Conservation (phyloP, 2,329 filamentous ascomycete genomes). For the Ophiosphaerella korrae region DNA sequence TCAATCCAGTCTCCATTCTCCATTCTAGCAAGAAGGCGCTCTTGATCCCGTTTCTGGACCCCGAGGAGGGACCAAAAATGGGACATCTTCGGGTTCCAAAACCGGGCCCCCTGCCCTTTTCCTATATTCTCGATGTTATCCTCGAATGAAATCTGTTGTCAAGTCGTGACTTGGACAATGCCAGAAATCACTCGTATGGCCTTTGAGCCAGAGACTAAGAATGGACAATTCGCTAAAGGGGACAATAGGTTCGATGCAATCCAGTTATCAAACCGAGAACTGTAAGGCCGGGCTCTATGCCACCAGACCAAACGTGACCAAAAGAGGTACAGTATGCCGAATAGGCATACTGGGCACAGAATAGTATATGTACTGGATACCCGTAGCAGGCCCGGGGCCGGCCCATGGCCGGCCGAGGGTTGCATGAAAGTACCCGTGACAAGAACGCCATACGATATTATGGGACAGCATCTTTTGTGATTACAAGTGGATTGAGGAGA, state of each 20-base stretch:
- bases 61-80: slow-evolving; percentile 15
- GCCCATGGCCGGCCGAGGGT: too few relatives aligned
- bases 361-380: too few relatives aligned
- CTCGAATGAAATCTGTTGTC: slow-evolving; percentile 10
- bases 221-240: not conserved
- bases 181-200: slow-evolving; percentile 10
- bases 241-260: slow-evolving; percentile 1
- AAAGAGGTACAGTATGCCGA: too few relatives aligned
- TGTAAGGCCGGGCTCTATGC: too few relatives aligned
- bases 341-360: too few relatives aligned
- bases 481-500: slow-evolving; percentile 8
- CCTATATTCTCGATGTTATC: slow-evolving; percentile 13
- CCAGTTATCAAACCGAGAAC: slow-evolving; percentile 3
- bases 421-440: too few relatives aligned
- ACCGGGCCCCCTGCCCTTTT: slow-evolving; percentile 10
- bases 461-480: slow-evolving; percentile 5
- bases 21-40: slow-evolving; percentile 6
- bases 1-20: too few relatives aligned
- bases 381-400: too few relatives aligned
- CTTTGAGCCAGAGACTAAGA: slow-evolving; percentile 6
- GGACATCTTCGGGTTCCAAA: slow-evolving; percentile 9
- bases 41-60: slow-evolving; percentile 14
- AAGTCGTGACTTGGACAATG: slow-evolving; percentile 11
- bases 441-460: slow-evolving; percentile 6
- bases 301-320: too few relatives aligned